Evolutionary conservation across 2,329 filamentous ascomycete genomes (phyloP), one percentile per base, ranked within the genome.

Genomic region (Penicillium digitatum): DNA sequence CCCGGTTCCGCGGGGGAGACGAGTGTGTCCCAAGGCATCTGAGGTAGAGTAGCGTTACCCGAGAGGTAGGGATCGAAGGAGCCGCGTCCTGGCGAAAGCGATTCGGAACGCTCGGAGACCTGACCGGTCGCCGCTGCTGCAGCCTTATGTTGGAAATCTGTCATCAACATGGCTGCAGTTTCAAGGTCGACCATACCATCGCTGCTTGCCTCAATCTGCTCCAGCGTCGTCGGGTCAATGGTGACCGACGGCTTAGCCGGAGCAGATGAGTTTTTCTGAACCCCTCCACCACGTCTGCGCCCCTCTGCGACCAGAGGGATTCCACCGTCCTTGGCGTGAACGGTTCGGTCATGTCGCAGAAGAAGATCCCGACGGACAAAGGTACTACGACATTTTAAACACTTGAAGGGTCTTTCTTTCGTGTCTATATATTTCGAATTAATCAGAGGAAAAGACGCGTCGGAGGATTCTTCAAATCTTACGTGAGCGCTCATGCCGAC

Each of bases 341-440:
- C 94, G 62, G 94, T 99, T 69, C 94, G 89, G 76, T 99, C 94
- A 79, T 99, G 94, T 74, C 94, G 89, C 64, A 99, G 86, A 50
- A 99, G 86, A 60, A 99, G 83, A 78, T 99, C 94, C 76, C 94
- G 90, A 74, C 94, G 90, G 68, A 99, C 94, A 73, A 99, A 99
- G 59, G 94, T 99, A 81, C 92, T 96, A 71, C 92, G 85, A 77
- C 94, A 99, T 79, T 99, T 99, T 80, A 90, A 83, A 78, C 94
- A 99, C 76, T 97, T 97, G 83, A 99, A 99, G 35, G 94, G 94
- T 61, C 94, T 87, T 77, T 97, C 94, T 78, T 99, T 99, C 62
- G 94, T 99, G 76, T 97, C 93, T 97, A 75, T 59, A 35, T 47
- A 6, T 31, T 18, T 18, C 14, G 10, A 31, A 29, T 52, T 14